phyloP scores from a whole-genome alignment of 768 basidiomycete species.

The Mycena leptocephala region DNA sequence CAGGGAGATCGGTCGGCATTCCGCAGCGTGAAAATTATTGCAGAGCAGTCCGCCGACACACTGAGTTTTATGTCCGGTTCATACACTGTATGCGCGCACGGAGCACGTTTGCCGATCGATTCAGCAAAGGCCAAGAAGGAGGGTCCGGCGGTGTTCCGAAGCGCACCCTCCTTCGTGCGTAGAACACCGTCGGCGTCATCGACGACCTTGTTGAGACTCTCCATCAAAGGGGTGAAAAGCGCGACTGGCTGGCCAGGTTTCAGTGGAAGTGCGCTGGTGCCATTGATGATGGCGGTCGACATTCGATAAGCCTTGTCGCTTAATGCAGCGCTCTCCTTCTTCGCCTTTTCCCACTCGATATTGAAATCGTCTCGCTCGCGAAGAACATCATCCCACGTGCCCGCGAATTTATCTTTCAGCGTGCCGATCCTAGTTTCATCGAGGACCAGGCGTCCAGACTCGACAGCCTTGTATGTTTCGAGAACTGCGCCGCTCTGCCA shows the following conservation, averaged over 20 bases:
- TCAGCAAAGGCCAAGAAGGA: conserved; percentile 68
- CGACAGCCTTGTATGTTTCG: conserved; percentile 66
- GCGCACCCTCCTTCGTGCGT: conserved; percentile 56
- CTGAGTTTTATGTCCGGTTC: conserved; percentile 28
- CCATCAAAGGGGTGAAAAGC: conserved; percentile 71
- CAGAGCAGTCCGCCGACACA: conserved; percentile 37
- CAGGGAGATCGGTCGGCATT: conserved; percentile 69
- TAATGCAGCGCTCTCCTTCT: conserved; percentile 57
- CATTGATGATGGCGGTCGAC: conserved; percentile 65
- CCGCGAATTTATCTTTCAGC: conserved; percentile 69
- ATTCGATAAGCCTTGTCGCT: conserved; percentile 64
- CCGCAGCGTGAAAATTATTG: conserved; percentile 70
- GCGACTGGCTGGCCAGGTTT: conserved; percentile 50
- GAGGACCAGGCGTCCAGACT: conserved; percentile 57
- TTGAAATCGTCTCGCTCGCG: conserved; percentile 44
- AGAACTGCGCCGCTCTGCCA: conserved; percentile 71
- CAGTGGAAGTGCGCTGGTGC: conserved; percentile 57
- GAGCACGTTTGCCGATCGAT: conserved; percentile 51
- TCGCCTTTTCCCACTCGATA: conserved; percentile 52
- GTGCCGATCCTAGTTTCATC: conserved; percentile 61
- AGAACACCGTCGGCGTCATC: conserved; percentile 68
- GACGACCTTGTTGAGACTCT: conserved; percentile 75
- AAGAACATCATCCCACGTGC: conserved; percentile 61
- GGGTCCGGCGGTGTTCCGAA: conserved; percentile 73
- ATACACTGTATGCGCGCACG: conserved; percentile 67